Evolutionary conservation across 768 basidiomycete species (phyloP).

Genomic region (Mycena galericulata): DNA sequence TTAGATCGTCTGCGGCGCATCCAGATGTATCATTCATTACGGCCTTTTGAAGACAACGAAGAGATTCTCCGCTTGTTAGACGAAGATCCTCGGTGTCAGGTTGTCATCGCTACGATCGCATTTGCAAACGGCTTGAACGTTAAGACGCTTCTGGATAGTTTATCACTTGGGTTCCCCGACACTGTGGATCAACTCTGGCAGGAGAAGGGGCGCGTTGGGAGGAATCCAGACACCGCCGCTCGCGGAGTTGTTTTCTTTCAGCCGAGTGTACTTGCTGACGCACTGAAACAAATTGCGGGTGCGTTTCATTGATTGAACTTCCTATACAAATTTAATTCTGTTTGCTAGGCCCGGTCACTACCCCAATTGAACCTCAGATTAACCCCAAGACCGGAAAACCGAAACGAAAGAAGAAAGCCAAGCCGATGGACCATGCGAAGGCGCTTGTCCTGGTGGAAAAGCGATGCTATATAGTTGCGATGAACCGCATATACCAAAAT

Average conservation of each 20-base stretch:
- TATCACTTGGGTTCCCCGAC: background rate
- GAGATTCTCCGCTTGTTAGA: background rate
- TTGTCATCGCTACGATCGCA: background rate
- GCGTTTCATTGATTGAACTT: background rate
- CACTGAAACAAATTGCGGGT: background rate
- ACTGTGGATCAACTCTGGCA: conserved; percentile 1
- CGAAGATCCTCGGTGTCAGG: background rate
- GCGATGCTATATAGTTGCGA: background rate
- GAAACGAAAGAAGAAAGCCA: background rate
- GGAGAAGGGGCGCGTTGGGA: conserved; percentile 11
- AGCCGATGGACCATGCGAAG: conserved; percentile 9
- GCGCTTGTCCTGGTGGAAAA: background rate
- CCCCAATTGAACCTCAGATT: too few species aligned
- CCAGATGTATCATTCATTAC: background rate
- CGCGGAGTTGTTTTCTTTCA: background rate
- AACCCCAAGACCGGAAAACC: background rate
- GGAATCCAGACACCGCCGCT: background rate
- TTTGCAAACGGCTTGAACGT: background rate
- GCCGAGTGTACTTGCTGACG: background rate
- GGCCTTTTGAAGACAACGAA: background rate
- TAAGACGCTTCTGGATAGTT: background rate
- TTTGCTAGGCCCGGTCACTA: background rate
- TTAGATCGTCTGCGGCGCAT: background rate
- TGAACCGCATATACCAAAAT: conserved; percentile 10
- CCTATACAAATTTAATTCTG: too few species aligned